A percentile compares a stretch with the other conserved stretches of the same genome.
These are phyloP conservation scores for Cordyceps cicadae DNA, from an alignment of 2,329 filamentous ascomycete genomes.

Conservation along the genomic window DNA sequence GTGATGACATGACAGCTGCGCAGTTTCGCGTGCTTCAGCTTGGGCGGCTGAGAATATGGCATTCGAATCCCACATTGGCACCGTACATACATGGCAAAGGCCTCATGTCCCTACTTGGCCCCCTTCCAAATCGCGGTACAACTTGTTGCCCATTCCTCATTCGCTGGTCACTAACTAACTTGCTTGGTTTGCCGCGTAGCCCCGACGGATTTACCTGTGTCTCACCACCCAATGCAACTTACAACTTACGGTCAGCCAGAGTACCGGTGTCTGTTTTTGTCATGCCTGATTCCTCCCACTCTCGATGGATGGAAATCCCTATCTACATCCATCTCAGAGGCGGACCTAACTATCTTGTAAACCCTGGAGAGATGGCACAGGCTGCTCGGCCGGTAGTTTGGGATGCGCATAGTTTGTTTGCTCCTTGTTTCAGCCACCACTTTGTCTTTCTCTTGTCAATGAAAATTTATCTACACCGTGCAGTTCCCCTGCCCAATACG, in stretches of 20 bases:
- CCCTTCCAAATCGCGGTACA: too few species aligned
- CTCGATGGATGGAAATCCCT: not conserved
- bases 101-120: too few species aligned
- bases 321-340: not conserved
- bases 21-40: not conserved
- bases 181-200: not conserved
- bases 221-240: constrained; percentile 4
- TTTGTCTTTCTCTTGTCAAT: not conserved
- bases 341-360: not conserved
- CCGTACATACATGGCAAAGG: too few species aligned
- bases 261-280: too few species aligned
- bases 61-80: not conserved
- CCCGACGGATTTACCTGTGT: not conserved
- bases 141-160: not conserved
- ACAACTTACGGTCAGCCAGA: not conserved
- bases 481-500: too few species aligned
- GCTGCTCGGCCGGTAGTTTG: not conserved
- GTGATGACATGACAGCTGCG: not conserved
- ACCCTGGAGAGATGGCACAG: not conserved
- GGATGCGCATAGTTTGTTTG: constrained; percentile 3
- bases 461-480: not conserved
- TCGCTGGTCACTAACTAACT: not conserved
- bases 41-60: not conserved
- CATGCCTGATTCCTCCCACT: not conserved
- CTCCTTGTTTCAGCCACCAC: constrained; percentile 1